A percentile compares a stretch with the other conserved stretches of the same genome.
phyloP scores from a whole-genome alignment of 495 filamentous ascomycete species.

The Annulohypoxylon bovei region DNA sequence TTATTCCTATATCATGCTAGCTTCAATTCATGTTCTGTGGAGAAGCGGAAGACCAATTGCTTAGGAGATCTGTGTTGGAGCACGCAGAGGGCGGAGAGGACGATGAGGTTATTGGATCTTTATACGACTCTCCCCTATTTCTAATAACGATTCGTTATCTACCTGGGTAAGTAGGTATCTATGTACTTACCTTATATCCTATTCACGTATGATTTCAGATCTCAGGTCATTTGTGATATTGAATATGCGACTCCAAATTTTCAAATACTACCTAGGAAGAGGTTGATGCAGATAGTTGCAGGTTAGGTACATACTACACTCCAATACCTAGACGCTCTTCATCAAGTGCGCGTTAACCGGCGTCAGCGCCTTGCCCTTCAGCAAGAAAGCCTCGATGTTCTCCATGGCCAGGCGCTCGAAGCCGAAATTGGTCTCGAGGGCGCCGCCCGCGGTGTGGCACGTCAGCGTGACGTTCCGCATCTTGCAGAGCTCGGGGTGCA shows the following conservation, averaged over 20 bases:
- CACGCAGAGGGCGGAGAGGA: neutral
- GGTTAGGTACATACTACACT: too few relatives aligned
- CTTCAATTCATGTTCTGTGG: neutral
- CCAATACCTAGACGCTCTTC: neutral
- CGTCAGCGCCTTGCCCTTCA: neutral
- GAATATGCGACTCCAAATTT: neutral
- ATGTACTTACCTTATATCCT: neutral
- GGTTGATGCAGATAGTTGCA: neutral
- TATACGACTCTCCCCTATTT: neutral
- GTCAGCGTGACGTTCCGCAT: neutral
- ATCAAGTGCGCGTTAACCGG: slow-evolving; percentile 4
- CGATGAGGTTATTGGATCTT: neutral
- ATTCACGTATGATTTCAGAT: neutral
- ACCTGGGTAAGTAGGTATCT: too few relatives aligned
- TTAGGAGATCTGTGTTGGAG: neutral
- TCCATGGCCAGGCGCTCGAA: neutral
- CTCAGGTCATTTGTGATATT: neutral
- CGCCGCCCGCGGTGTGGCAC: neutral
- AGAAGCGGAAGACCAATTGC: neutral
- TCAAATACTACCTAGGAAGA: neutral
- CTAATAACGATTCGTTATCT: too few relatives aligned
- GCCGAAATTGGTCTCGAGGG: neutral
- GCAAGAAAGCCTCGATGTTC: slow-evolving; percentile 4
- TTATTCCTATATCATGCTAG: neutral
- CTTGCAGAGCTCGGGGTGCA: neutral